Evolutionary conservation across 2,329 filamentous ascomycete species (phyloP), one percentile per base, ranked within the genome.

Genomic region (Plectosphaerella cucumerina): DNA sequence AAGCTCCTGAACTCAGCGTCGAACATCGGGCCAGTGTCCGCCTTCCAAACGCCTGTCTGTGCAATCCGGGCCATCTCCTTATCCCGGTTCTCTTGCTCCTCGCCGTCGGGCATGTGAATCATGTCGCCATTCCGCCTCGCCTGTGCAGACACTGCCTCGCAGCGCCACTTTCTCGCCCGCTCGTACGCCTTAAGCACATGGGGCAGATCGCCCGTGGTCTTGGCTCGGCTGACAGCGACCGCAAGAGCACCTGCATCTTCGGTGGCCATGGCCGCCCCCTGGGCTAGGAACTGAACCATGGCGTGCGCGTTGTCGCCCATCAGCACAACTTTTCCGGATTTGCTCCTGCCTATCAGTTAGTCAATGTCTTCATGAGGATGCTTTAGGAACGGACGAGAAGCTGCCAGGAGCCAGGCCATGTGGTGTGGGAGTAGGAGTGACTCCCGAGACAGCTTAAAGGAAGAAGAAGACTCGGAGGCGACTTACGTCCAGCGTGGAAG

Each of bases 241-340:
- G 44, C 26, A 8, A 47, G 14, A 6, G 44, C 26, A 2, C 17
- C 26, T 15, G 26, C 44, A 6, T 35, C 44, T 15, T 34, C 44
- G 4, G 44, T 47, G 4, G 44, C 44, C 44, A 45, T 45, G 15
- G 44, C 44, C 12, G 44, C 44, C 17, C 44, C 44, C 20, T 47
- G 44, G 26, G 44, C 44, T 18, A 47, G 44, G 31, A 35, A 47
- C 11, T 34, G 44, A 3, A 47, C 17, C 44, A 47, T 47, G 14
- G 44, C 44, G 20, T 47, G 44, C 26, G 44, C 44, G 31, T 21
- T 35, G 31, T 47, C 44, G n/a, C 44, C 44, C 26, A 47, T 47
- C 22, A 47, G 33, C 26, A 47, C 44, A 3, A 47, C 44, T 5
- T 17, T 20, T 3, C 44, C 44, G 33, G 26, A 34, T 17, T n/a